phyloP scores from a whole-genome alignment of 2,329 filamentous ascomycete genomes.

The Cryphonectria radicalis region DNA sequence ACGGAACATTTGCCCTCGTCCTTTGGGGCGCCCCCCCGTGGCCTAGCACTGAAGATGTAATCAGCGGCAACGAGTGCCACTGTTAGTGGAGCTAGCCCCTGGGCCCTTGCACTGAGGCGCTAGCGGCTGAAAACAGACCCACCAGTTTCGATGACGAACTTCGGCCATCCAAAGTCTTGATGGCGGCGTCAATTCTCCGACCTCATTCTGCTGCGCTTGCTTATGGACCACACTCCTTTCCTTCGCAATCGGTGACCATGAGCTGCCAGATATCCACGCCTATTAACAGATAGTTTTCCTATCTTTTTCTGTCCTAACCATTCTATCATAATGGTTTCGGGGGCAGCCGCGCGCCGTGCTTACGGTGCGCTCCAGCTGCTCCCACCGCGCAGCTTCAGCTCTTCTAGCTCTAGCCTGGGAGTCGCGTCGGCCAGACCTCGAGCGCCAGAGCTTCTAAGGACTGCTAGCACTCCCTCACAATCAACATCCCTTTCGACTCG shows the following conservation, averaged over 20 bases:
- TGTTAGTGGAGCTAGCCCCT: conserved; percentile 1
- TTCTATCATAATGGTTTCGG: conserved; percentile 50
- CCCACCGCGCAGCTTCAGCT: conserved; percentile 48
- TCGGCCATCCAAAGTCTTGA: not conserved
- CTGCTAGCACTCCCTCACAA: not conserved
- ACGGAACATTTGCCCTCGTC: not conserved
- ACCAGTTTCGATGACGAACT: conserved; percentile 14
- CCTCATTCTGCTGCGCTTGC: not conserved
- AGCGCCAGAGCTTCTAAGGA: conserved; percentile 30
- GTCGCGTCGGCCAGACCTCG: conserved; percentile 6
- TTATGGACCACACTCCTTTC: not conserved
- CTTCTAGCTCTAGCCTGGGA: conserved; percentile 29
- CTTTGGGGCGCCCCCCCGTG: not conserved
- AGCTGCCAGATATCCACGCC: conserved; percentile 11
- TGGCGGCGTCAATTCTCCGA: conserved; percentile 1
- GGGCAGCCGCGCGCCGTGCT: conserved; percentile 49
- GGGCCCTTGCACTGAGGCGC: conserved; percentile 6
- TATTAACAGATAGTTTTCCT: conserved; percentile 22
- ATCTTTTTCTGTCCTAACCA: conserved; percentile 3
- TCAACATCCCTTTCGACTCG: not conserved
- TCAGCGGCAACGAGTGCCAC: not conserved
- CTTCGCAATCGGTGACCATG: conserved; percentile 22
- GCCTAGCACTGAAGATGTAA: not conserved
- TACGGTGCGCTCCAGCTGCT: conserved; percentile 42
- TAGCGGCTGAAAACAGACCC: conserved; percentile 13